Percentiles rank a stretch among this genome's conserved stretches.
phyloP scores from a whole-genome alignment of 179 eudicot genomes.

The Carnegiea gigantea region DNA sequence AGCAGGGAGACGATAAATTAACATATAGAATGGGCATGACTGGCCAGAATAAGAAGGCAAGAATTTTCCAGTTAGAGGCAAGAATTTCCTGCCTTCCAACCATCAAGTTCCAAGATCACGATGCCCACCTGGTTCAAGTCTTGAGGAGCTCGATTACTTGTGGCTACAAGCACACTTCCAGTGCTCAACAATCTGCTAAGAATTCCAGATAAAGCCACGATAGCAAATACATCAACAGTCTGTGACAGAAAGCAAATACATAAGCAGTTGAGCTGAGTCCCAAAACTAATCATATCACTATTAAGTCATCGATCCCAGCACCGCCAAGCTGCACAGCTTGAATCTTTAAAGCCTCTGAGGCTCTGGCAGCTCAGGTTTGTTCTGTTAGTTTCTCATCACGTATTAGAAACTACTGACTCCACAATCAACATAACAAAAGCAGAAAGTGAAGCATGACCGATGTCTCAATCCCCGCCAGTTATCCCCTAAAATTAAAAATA shows the following conservation, averaged over 20 bases:
- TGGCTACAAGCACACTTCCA: slow-evolving; percentile 93
- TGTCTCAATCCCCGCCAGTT: too few relatives aligned
- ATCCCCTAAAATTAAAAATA: too few relatives aligned
- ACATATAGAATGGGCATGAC: not conserved
- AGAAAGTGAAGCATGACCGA: not conserved
- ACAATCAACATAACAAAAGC: not conserved
- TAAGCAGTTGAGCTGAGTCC: slow-evolving; percentile 25
- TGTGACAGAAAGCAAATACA: slow-evolving; percentile 49
- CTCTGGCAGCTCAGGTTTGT: too few relatives aligned
- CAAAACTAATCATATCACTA: slow-evolving; percentile 3
- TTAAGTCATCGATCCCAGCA: too few relatives aligned
- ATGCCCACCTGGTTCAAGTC: slow-evolving; percentile 82
- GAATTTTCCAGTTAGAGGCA: not conserved
- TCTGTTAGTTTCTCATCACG: too few relatives aligned
- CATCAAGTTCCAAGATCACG: slow-evolving; percentile 7
- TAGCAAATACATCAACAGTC: slow-evolving; percentile 99
- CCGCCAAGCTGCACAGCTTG: too few relatives aligned
- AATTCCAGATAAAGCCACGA: slow-evolving; percentile 98
- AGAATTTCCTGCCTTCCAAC: not conserved
- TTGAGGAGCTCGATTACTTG: slow-evolving; percentile 89
- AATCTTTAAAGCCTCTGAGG: too few relatives aligned
- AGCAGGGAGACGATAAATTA: not conserved
- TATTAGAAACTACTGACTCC: not conserved
- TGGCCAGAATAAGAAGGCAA: not conserved
- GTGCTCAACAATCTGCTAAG: slow-evolving; percentile 90